Conservation (phyloP, 805 yeast genomes). For the Zygotorulaspora florentina region DNA sequence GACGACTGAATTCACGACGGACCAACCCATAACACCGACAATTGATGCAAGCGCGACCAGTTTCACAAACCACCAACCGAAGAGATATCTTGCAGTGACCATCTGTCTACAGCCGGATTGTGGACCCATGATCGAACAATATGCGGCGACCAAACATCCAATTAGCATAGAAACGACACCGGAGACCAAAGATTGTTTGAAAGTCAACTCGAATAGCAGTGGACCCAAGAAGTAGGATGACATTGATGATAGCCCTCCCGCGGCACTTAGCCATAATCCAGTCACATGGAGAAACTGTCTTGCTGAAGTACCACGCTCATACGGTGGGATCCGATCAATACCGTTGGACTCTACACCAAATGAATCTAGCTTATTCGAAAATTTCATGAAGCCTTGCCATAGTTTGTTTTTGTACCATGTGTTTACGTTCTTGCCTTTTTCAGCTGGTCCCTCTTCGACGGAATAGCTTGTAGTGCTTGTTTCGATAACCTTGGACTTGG, state of each 20-base stretch:
- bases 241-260: conserved; percentile 88
- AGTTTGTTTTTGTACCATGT: not conserved
- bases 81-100: conserved; percentile 74
- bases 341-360: conserved; percentile 75
- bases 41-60: conserved; percentile 67
- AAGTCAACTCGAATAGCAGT: conserved; percentile 61
- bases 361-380: conserved; percentile 48
- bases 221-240: conserved; percentile 79
- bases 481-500: conserved; percentile 1
- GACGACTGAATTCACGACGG: conserved; percentile 82
- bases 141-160: conserved; percentile 77
- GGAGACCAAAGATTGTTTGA: conserved; percentile 55
- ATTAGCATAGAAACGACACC: conserved; percentile 61
- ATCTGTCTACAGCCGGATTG: conserved; percentile 85
- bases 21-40: conserved; percentile 85
- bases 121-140: conserved; percentile 85
- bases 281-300: conserved; percentile 45
- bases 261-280: conserved; percentile 80
- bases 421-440: not conserved
- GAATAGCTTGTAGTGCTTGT: conserved; percentile 3
- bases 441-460: conserved; percentile 4
- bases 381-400: conserved; percentile 7
- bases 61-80: conserved; percentile 84
- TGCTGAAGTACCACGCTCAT: conserved; percentile 50
- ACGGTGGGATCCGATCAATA: conserved; percentile 66